Evolutionary conservation across 257 asterid species (phyloP), one percentile per base, ranked within the genome.

Genomic region (Salvia miltiorrhiza): DNA sequence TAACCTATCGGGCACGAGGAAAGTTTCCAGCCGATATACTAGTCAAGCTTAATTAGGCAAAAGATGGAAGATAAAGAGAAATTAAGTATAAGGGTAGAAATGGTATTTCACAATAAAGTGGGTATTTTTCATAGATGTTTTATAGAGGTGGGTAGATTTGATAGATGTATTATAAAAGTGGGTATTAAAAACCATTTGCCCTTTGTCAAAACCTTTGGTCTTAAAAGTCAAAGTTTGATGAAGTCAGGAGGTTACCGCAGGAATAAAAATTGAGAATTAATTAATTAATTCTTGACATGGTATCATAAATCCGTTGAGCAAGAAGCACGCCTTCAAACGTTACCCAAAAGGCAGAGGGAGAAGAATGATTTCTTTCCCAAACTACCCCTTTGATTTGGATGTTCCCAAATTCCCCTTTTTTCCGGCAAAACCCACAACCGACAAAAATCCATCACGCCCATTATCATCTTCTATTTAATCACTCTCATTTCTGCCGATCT

Each of bases 371-470:
- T 40, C 0, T 63, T 73, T 68, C 81, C 78, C 40, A 63, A 76
- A 72, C 17, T 69, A 40, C 73, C 84, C 83, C 58, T 48, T 19
- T 8, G 67, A 65, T 6, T 39, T 64, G 21, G 60, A 68, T 58
- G 64, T 71, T 44, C 57, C 57, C 54, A 32, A 53, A 39, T 67
- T 73, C 33, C 79, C 69, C 76, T 17, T 54, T 55, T 69, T 64
- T 11, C 72, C 66, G 71, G 78, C 73, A 65, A 67, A 70, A 54
- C 66, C 23, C 48, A 59, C 77, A 53, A 77, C 81, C 81, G 85
- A 77, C 81, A 61, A 56, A 35, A 41, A 26, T 28, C 60, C 50
- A 21, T 61, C 28, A 24, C 30, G 37, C n/a, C 26, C 48, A 10
- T 52, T 35, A 2, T 17, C 26, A 7, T n/a, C 24, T 52, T 53